A percentile compares a stretch with the other conserved stretches of the same genome.
Evolutionary conservation across 2,329 filamentous ascomycete genomes (phyloP).

Genomic region (Pseudogymnoascus sp.): DNA sequence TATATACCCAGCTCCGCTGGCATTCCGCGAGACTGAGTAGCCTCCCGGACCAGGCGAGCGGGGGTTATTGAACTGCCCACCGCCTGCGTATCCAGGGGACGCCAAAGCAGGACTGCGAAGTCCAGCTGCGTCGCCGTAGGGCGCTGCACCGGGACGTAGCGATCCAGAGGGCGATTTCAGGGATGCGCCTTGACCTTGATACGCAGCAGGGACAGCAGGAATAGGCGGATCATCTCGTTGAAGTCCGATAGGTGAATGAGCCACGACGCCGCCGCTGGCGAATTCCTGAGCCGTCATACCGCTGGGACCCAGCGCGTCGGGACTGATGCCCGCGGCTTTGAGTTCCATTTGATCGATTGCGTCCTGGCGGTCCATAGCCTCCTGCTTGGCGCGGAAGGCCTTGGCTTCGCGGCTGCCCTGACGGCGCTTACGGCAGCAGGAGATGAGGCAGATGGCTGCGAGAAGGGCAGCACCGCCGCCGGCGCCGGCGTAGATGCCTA

Average conservation of each 20-base stretch:
- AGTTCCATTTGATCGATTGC: slow-evolving; percentile 23
- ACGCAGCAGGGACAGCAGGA: not conserved
- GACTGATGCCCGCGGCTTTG: not conserved
- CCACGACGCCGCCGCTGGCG: not conserved
- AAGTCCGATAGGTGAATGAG: not conserved
- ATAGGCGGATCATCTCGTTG: not conserved
- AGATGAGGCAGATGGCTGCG: slow-evolving; percentile 38
- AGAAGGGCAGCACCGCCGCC: slow-evolving; percentile 39
- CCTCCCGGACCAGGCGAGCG: not conserved
- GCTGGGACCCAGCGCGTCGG: not conserved
- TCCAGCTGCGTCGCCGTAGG: not conserved
- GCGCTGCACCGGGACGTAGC: not conserved
- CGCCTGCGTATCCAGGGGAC: not conserved
- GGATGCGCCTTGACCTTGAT: not conserved
- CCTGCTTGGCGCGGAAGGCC: slow-evolving; percentile 25
- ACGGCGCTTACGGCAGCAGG: slow-evolving; percentile 48
- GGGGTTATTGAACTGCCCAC: not conserved
- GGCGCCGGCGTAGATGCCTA: slow-evolving; percentile 43
- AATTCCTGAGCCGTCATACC: slow-evolving; percentile 4
- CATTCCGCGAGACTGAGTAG: not conserved
- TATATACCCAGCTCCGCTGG: not conserved
- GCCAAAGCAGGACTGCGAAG: not conserved
- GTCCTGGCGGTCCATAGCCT: slow-evolving; percentile 24
- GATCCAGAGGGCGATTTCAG: not conserved
- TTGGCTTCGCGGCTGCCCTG: slow-evolving; percentile 44